phyloP scores from a whole-genome alignment of 345 rosid genomes.

The Mercurialis annua region DNA sequence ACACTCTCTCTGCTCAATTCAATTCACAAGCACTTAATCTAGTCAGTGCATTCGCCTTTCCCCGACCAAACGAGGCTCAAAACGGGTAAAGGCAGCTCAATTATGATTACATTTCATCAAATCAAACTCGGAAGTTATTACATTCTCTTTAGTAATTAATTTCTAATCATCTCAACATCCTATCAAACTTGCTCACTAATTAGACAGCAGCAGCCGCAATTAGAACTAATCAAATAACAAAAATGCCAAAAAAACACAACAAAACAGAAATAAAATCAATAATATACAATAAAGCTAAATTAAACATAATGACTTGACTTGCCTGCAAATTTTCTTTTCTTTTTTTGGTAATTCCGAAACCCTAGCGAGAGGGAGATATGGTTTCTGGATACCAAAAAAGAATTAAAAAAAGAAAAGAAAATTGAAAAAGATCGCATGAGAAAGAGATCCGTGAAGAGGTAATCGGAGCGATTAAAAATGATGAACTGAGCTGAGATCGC shows the following conservation, averaged over 20 bases:
- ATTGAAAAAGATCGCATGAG: constrained; percentile 28
- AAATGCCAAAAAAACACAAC: too few species aligned
- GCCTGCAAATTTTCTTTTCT: constrained; percentile 23
- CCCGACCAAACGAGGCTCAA: too few species aligned
- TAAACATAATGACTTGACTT: constrained; percentile 20
- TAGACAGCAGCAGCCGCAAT: not conserved
- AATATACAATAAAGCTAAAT: too few species aligned
- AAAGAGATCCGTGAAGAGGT: constrained; percentile 24
- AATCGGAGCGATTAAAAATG: constrained; percentile 13
- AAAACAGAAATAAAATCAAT: not conserved
- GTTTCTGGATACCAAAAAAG: too few species aligned
- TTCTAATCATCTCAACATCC: not conserved
- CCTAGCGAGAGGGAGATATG: constrained; percentile 30
- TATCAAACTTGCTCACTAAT: not conserved
- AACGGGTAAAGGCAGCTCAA: too few species aligned
- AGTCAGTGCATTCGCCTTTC: too few species aligned
- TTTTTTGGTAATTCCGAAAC: constrained; percentile 23
- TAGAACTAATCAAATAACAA: not conserved
- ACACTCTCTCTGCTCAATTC: too few species aligned
- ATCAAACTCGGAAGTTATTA: too few species aligned
- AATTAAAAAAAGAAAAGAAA: not conserved
- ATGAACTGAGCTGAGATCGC: constrained; percentile 29
- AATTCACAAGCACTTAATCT: too few species aligned
- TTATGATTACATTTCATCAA: too few species aligned
- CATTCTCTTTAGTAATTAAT: not conserved